Conservation (phyloP, 2,329 filamentous ascomycete genomes). For the Capronia epimyces region DNA sequence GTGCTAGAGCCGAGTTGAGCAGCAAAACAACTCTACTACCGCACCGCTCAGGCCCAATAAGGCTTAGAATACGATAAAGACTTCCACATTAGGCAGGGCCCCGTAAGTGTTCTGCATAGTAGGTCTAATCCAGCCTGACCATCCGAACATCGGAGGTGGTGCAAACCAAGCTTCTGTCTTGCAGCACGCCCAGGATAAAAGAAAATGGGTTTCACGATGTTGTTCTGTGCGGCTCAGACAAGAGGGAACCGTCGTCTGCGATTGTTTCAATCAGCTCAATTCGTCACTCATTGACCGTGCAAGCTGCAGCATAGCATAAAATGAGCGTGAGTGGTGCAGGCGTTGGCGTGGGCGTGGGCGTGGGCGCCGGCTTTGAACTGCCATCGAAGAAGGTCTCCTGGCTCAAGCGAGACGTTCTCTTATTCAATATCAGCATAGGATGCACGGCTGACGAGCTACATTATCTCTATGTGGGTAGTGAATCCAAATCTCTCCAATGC, state of each 20-base stretch:
- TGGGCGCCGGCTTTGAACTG: not conserved
- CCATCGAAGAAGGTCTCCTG: slow-evolving; percentile 31
- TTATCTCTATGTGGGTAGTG: slow-evolving; percentile 36
- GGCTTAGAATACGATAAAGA: not conserved
- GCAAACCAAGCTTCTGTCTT: not conserved
- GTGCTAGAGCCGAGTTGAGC: not conserved
- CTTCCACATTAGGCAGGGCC: no score
- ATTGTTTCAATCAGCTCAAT: no score
- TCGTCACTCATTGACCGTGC: no score
- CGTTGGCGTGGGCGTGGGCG: no score
- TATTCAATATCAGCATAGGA: slow-evolving; percentile 42
- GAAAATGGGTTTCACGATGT: no score
- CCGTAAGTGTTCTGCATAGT: not conserved
- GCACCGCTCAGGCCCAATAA: not conserved
- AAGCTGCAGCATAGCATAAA: no score
- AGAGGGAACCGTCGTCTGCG: no score
- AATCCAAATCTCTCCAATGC: not conserved
- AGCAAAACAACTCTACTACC: not conserved
- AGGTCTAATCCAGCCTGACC: not conserved
- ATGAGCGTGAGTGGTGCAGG: no score
- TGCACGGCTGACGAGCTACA: slow-evolving; percentile 39
- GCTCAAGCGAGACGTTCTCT: slow-evolving; percentile 37
- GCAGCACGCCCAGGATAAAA: no score
- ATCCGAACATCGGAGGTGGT: not conserved
- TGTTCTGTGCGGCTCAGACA: no score